Evolutionary conservation across 208 protist species (phyloP).

Genomic region (Acanthamoeba comandoni): DNA sequence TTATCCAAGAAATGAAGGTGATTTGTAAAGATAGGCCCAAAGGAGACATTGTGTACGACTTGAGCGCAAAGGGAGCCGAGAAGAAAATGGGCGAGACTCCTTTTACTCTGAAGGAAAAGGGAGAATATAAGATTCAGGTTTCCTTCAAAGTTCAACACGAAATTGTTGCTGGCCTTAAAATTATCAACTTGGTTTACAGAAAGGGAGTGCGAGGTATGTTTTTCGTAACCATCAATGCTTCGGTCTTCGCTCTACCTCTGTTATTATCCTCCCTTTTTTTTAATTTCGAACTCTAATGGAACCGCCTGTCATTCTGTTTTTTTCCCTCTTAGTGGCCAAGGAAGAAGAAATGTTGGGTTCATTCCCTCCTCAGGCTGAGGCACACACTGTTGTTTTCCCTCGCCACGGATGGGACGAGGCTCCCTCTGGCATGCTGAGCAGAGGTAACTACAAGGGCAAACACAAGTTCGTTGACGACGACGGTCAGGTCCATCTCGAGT

Average conservation of each 20-base stretch:
- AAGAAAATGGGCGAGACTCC: slow-evolving; percentile 81
- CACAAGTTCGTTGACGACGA: slow-evolving; percentile 88
- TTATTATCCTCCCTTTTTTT: not conserved
- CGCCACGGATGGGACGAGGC: slow-evolving; percentile 83
- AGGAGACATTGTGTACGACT: slow-evolving; percentile 79
- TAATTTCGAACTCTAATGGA: no score
- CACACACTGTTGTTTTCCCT: slow-evolving; percentile 76
- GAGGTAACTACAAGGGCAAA: slow-evolving; percentile 86
- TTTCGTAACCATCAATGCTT: no score
- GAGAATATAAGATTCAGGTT: slow-evolving; percentile 85
- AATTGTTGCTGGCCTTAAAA: slow-evolving; percentile 87
- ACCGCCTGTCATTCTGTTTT: not conserved
- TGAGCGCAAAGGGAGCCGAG: slow-evolving; percentile 71
- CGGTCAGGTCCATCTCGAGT: slow-evolving; percentile 78
- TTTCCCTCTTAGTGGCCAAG: slow-evolving; percentile 80
- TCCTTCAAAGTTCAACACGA: slow-evolving; percentile 86
- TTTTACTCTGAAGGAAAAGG: slow-evolving; percentile 87
- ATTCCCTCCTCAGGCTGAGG: slow-evolving; percentile 82
- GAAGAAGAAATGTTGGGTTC: slow-evolving; percentile 84
- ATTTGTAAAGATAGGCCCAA: slow-evolving; percentile 80
- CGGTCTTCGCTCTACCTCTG: no score
- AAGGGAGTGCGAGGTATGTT: slow-evolving; percentile 81
- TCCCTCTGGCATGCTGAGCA: slow-evolving; percentile 84
- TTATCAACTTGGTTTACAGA: slow-evolving; percentile 84
- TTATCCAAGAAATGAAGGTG: slow-evolving; percentile 84